These are phyloP conservation scores for Pseudocercospora cruenta DNA, from an alignment of 2,329 filamentous ascomycete genomes.

Conservation along the genomic window DNA sequence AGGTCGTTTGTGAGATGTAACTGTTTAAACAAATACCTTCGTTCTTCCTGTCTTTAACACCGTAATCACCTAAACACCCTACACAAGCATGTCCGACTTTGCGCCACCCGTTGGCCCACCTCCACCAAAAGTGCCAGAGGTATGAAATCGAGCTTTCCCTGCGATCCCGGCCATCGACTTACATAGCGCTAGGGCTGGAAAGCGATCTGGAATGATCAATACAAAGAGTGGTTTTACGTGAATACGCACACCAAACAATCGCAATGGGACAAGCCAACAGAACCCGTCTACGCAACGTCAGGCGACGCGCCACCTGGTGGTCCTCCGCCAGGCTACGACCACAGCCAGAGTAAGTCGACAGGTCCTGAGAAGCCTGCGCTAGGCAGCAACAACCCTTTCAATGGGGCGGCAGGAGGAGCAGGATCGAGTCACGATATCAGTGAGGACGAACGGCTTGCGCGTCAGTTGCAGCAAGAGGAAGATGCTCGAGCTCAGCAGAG, in stretches of 20 bases:
- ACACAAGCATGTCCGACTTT: conserved; percentile 37
- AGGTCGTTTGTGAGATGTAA: background rate
- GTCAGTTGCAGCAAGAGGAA: conserved; percentile 82
- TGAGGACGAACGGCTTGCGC: conserved; percentile 74
- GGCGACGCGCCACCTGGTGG: conserved; percentile 55
- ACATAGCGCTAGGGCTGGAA: conserved; percentile 74
- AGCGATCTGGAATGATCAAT: conserved; percentile 82
- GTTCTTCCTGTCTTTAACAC: background rate
- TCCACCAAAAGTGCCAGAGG: conserved; percentile 31
- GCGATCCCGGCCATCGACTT: conserved; percentile 48
- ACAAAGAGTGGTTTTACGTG: conserved; percentile 93
- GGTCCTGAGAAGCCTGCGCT: conserved; percentile 52
- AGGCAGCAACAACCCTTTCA: conserved; percentile 75
- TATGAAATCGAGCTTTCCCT: background rate
- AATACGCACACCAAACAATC: conserved; percentile 86
- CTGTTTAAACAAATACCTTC: background rate
- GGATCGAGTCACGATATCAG: conserved; percentile 45
- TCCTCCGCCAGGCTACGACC: conserved; percentile 69
- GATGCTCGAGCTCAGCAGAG: conserved; percentile 57
- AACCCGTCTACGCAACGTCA: conserved; percentile 62
- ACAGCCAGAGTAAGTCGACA: conserved; percentile 45
- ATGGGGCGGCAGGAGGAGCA: conserved; percentile 36
- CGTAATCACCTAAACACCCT: background rate
- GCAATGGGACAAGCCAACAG: conserved; percentile 84
- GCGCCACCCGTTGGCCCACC: conserved; percentile 38